phyloP scores from a whole-genome alignment of 805 yeast species.

The Candida chilensis region DNA sequence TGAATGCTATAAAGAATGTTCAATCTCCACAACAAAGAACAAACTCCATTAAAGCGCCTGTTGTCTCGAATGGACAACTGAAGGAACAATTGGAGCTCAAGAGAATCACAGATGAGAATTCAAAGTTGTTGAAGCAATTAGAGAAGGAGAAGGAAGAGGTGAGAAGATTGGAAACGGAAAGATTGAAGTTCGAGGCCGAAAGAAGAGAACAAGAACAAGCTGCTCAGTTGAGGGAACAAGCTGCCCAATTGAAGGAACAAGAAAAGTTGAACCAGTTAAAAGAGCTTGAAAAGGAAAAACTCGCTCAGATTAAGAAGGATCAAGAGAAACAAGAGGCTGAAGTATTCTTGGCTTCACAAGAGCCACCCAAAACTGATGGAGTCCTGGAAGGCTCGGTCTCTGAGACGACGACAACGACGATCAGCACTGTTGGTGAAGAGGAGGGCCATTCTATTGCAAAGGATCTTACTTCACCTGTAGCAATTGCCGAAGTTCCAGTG shows the following conservation, averaged over 20 bases:
- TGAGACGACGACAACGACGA: too few species aligned
- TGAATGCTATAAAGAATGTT: constrained; percentile 2
- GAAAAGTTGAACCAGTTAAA: not conserved
- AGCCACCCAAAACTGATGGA: not conserved
- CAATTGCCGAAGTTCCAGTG: too few species aligned
- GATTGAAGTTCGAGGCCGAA: constrained; percentile 18
- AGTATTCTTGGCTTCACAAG: not conserved
- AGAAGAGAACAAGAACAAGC: constrained; percentile 1
- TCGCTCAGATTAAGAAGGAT: constrained; percentile 1
- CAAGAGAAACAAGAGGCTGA: not conserved
- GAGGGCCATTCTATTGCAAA: too few species aligned
- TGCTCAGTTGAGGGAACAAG: not conserved
- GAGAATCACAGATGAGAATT: constrained; percentile 16
- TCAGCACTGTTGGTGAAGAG: too few species aligned
- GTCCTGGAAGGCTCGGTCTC: too few species aligned
- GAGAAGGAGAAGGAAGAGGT: constrained; percentile 27
- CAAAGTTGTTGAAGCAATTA: constrained; percentile 20
- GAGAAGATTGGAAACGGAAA: constrained; percentile 24
- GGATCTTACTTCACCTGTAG: too few species aligned
- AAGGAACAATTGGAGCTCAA: constrained; percentile 11
- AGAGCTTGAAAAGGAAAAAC: constrained; percentile 3
- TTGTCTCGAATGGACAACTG: constrained; percentile 11
- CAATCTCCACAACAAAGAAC: not conserved
- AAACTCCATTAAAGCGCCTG: not conserved
- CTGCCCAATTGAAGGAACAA: not conserved